Evolutionary conservation across 768 basidiomycete genomes (phyloP).

Genomic region (Leccinum rimulosum): DNA sequence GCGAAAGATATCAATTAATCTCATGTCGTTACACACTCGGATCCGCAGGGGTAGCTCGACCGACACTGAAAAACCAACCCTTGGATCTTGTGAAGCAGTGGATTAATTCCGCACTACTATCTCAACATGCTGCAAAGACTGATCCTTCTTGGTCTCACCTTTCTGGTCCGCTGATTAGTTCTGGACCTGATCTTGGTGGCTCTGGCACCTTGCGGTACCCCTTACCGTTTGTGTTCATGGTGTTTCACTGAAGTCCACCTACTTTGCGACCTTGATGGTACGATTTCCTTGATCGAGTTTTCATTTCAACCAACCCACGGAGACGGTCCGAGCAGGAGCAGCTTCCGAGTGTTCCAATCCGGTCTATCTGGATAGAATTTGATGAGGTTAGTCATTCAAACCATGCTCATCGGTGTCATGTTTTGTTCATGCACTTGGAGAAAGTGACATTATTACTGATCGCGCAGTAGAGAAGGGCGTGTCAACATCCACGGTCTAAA

Average conservation of each 20-base stretch:
- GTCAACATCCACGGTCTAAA: background rate
- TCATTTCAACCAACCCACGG: background rate
- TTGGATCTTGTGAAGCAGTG: background rate
- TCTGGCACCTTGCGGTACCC: background rate
- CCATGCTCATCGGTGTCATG: background rate
- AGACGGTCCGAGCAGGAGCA: no score
- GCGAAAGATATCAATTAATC: background rate
- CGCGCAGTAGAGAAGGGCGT: background rate
- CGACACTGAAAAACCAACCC: background rate
- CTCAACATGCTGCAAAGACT: conserved; percentile 1
- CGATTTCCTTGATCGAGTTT: background rate
- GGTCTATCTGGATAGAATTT: background rate
- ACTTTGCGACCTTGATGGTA: background rate
- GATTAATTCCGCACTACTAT: background rate
- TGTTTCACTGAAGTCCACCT: background rate
- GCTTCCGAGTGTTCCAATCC: background rate
- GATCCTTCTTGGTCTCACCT: conserved; percentile 15
- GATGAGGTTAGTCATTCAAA: background rate
- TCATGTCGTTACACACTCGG: background rate
- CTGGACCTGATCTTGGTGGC: background rate
- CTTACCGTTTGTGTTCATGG: background rate
- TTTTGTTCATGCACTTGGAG: background rate
- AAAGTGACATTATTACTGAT: background rate
- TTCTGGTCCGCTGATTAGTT: conserved; percentile 4
- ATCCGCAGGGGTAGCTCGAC: background rate